A percentile compares a stretch with the other conserved stretches of the same genome.
These are phyloP conservation scores for Castanea sativa DNA, from an alignment of 306 rosid genomes.

Conservation along the genomic window DNA sequence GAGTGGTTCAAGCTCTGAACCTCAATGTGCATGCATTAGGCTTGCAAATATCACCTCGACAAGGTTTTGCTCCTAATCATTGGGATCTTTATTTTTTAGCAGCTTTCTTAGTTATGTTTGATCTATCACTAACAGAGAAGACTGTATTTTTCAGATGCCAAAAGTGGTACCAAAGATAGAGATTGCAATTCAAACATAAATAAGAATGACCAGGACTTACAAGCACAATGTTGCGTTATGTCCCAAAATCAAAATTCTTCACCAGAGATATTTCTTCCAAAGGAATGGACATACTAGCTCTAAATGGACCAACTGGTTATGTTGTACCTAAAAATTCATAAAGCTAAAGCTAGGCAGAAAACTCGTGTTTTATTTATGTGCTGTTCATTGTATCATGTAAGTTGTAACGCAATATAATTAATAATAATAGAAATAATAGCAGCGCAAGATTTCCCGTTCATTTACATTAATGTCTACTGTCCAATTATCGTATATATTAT, in stretches of 20 bases:
- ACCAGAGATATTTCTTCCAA: constrained; percentile 63
- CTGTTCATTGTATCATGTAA: neutral
- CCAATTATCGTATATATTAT: no score
- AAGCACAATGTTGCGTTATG: constrained; percentile 38
- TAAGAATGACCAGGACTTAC: constrained; percentile 29
- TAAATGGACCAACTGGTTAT: neutral
- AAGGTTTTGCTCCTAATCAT: constrained; percentile 37
- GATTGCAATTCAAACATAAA: constrained; percentile 18
- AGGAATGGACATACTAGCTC: constrained; percentile 74
- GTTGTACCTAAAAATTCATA: constrained; percentile 10
- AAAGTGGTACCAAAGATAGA: constrained; percentile 4
- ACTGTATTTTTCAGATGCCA: constrained; percentile 10
- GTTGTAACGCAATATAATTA: neutral
- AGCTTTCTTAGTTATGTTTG: neutral
- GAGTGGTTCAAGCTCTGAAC: constrained; percentile 76
- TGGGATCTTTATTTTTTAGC: neutral
- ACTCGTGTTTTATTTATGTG: neutral
- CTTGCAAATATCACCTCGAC: constrained; percentile 49
- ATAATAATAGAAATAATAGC: constrained; percentile 7
- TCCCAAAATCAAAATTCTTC: constrained; percentile 41
- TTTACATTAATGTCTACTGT: neutral
- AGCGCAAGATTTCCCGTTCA: neutral
- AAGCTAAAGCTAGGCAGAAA: neutral
- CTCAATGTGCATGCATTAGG: constrained; percentile 65
- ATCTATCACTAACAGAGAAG: neutral